Conservation (phyloP, 345 rosid genomes). For the Bruguiera sexangula region DNA sequence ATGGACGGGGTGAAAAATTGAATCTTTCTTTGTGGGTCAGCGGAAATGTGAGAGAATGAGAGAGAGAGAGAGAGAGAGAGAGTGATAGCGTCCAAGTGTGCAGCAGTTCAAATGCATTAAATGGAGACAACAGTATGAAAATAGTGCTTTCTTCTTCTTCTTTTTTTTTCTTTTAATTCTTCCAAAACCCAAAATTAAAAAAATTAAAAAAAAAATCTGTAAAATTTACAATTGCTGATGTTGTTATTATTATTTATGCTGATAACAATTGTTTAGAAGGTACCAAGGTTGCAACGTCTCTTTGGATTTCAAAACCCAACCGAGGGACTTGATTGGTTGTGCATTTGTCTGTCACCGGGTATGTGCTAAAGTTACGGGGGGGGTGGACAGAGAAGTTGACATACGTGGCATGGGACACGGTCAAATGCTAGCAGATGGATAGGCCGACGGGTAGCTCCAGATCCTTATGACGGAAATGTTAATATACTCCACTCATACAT, state of each 20-base stretch:
- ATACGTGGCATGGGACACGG: conserved; percentile 13
- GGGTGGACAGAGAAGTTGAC: neutral
- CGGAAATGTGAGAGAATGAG: conserved; percentile 8
- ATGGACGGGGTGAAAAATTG: neutral
- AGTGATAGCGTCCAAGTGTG: neutral
- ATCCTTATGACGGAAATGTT: neutral
- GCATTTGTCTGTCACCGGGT: conserved; percentile 6
- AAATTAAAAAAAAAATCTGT: no score
- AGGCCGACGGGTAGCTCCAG: conserved; percentile 6
- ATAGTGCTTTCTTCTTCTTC: conserved; percentile 1
- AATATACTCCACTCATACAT: no score
- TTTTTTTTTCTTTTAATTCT: no score
- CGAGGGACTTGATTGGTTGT: conserved; percentile 5
- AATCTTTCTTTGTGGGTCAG: conserved; percentile 1
- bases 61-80: conserved; percentile 9
- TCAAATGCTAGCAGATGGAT: neutral
- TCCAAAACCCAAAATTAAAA: no score
- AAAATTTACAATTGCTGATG: neutral
- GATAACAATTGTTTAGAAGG: neutral
- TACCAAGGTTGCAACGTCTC: conserved; percentile 52
- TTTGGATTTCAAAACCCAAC: conserved; percentile 61
- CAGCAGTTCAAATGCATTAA: conserved; percentile 43
- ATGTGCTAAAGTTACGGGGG: neutral
- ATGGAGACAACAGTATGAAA: conserved; percentile 23
- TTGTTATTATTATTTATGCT: conserved; percentile 9